Conservation (phyloP, 345 rosid species). For the Gossypium stocksii region DNA sequence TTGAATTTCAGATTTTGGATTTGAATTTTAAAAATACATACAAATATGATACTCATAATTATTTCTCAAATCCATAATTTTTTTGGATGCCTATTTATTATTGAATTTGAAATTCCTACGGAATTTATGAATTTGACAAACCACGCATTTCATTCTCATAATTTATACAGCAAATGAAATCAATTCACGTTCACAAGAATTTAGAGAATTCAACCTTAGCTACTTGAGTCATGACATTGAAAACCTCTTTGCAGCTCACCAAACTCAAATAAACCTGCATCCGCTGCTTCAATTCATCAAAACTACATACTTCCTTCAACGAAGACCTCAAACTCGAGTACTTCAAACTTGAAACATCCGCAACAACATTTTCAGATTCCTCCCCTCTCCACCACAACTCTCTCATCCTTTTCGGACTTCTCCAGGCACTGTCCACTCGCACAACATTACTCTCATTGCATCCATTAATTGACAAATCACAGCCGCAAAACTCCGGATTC, state of each 20-base stretch:
- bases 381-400: slow-evolving; percentile 44
- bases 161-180: too few species aligned
- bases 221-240: slow-evolving; percentile 55
- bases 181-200: background rate
- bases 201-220: slow-evolving; percentile 48
- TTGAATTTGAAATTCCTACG: too few species aligned
- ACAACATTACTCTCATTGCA: slow-evolving; percentile 27
- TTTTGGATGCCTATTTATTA: too few species aligned
- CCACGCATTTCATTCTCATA: too few species aligned
- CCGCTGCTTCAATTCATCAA: slow-evolving; percentile 76
- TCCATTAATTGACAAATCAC: slow-evolving; percentile 25
- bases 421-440: slow-evolving; percentile 45
- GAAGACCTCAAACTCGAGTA: slow-evolving; percentile 40
- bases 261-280: slow-evolving; percentile 60
- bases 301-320: slow-evolving; percentile 68
- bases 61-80: too few species aligned
- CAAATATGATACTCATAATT: too few species aligned
- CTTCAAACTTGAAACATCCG: slow-evolving; percentile 35
- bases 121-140: too few species aligned
- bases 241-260: slow-evolving; percentile 63
- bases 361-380: slow-evolving; percentile 22
- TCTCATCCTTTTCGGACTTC: slow-evolving; percentile 64
- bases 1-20: too few species aligned
- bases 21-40: too few species aligned
- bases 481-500: slow-evolving; percentile 72